Conservation (phyloP, 2,329 filamentous ascomycete genomes). For the Pseudogymnoascus sp. region DNA sequence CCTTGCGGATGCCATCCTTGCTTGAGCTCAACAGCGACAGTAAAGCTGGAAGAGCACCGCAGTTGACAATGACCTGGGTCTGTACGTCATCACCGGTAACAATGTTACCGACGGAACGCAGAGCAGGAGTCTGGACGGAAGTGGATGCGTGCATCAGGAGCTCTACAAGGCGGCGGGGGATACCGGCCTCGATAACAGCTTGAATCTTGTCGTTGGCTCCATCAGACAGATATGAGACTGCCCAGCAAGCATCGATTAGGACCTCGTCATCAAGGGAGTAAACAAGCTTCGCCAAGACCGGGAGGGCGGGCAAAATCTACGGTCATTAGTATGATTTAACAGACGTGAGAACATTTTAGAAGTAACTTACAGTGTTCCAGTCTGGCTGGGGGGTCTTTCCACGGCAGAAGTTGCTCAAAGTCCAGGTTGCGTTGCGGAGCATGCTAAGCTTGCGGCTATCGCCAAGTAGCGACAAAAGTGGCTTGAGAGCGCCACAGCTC, state of each 20-base stretch:
- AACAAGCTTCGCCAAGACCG: slow-evolving; percentile 91
- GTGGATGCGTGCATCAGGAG: slow-evolving; percentile 97
- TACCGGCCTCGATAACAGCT: slow-evolving; percentile 95
- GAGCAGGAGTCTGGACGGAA: slow-evolving; percentile 93
- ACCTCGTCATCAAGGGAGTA: slow-evolving; percentile 98
- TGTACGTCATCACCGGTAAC: slow-evolving; percentile 98
- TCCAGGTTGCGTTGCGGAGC: slow-evolving; percentile 98
- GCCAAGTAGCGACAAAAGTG: slow-evolving; percentile 79
- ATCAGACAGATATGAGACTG: slow-evolving; percentile 96
- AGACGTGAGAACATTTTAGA: background rate
- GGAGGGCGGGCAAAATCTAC: slow-evolving; percentile 88
- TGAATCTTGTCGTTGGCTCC: slow-evolving; percentile 99
- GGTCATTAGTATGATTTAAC: slow-evolving; percentile 23
- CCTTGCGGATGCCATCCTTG: slow-evolving; percentile 98
- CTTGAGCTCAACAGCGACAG: slow-evolving; percentile 89
- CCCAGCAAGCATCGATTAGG: slow-evolving; percentile 98
- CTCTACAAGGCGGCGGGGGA: slow-evolving; percentile 91
- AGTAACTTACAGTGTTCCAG: slow-evolving; percentile 75
- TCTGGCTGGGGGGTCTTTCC: slow-evolving; percentile 98
- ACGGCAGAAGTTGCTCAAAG: slow-evolving; percentile 98
- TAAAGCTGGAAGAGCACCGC: slow-evolving; percentile 84
- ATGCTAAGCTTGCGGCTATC: slow-evolving; percentile 99
- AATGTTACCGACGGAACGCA: slow-evolving; percentile 96
- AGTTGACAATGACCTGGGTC: slow-evolving; percentile 99
- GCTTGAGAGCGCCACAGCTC: slow-evolving; percentile 81